Evolutionary conservation across 108 stramenopile genomes (phyloP).

Genomic region (Pseudonitzschia multiseries): DNA sequence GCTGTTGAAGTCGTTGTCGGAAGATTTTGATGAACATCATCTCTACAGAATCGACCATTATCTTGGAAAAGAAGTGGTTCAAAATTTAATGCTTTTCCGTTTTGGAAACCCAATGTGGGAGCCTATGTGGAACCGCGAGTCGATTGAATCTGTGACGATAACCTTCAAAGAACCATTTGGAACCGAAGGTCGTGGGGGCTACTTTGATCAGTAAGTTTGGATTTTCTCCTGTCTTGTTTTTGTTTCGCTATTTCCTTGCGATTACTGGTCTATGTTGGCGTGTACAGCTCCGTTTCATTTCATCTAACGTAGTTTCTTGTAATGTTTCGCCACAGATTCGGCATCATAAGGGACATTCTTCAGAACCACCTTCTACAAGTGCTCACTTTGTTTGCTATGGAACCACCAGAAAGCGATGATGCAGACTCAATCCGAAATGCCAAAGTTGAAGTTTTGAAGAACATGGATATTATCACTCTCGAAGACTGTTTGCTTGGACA

Average conservation of each 20-base stretch:
- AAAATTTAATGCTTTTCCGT: conserved; percentile 72
- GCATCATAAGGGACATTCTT: conserved; percentile 93
- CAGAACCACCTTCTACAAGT: conserved; percentile 96
- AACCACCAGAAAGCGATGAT: conserved; percentile 57
- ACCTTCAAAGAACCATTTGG: conserved; percentile 83
- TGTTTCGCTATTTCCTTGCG: neutral
- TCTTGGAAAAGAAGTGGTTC: conserved; percentile 86
- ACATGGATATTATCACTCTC: conserved; percentile 65
- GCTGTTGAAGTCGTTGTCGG: conserved; percentile 31
- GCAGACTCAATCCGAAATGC: conserved; percentile 87
- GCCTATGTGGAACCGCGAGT: conserved; percentile 67
- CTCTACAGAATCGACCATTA: conserved; percentile 94
- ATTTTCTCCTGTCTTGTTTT: neutral
- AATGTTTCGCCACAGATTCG: conserved; percentile 51
- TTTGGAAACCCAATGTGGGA: conserved; percentile 81
- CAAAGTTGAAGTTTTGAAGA: conserved; percentile 87
- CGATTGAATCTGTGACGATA: conserved; percentile 52
- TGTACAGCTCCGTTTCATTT: neutral
- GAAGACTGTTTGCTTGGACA: conserved; percentile 93
- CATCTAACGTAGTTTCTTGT: neutral
- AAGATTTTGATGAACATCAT: conserved; percentile 64
- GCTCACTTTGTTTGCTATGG: conserved; percentile 80
- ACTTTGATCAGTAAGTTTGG: conserved; percentile 64
- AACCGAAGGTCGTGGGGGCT: conserved; percentile 93
- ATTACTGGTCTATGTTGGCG: neutral